Conservation (phyloP, 805 yeast genomes). For the Candida gorgasii region DNA sequence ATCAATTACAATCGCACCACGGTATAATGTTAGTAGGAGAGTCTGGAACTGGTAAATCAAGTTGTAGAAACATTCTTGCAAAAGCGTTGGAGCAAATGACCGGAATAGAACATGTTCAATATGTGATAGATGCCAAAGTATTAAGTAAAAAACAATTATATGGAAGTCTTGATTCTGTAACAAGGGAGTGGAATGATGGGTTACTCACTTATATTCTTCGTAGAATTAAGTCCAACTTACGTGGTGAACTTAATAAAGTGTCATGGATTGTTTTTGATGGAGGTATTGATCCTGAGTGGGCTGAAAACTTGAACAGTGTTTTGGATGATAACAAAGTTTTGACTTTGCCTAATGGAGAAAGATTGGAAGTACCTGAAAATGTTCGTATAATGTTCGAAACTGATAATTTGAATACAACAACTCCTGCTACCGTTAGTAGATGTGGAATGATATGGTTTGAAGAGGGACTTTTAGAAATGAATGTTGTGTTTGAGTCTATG, state of each 20-base stretch:
- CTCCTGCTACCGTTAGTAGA: conserved; percentile 90
- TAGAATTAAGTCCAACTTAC: conserved; percentile 49
- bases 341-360: conserved; percentile 89
- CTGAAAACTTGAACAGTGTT: conserved; percentile 86
- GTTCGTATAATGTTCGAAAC: conserved; percentile 77
- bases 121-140: conserved; percentile 74
- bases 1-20: conserved; percentile 64
- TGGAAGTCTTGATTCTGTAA: conserved; percentile 71
- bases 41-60: conserved; percentile 74
- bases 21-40: conserved; percentile 82
- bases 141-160: conserved; percentile 62
- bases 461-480: conserved; percentile 1
- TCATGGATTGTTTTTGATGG: conserved; percentile 90
- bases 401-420: conserved; percentile 61
- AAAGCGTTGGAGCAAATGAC: conserved; percentile 40
- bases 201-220: conserved; percentile 69
- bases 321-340: conserved; percentile 82
- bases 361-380: conserved; percentile 64
- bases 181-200: conserved; percentile 94
- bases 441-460: conserved; percentile 87
- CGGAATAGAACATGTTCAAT: conserved; percentile 36
- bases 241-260: conserved; percentile 57
- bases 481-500: conserved; percentile 4
- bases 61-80: conserved; percentile 51
- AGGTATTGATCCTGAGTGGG: conserved; percentile 92